Base-by-base conservation (phyloP, 805 yeast species). In the Candida michaelii region DNA sequence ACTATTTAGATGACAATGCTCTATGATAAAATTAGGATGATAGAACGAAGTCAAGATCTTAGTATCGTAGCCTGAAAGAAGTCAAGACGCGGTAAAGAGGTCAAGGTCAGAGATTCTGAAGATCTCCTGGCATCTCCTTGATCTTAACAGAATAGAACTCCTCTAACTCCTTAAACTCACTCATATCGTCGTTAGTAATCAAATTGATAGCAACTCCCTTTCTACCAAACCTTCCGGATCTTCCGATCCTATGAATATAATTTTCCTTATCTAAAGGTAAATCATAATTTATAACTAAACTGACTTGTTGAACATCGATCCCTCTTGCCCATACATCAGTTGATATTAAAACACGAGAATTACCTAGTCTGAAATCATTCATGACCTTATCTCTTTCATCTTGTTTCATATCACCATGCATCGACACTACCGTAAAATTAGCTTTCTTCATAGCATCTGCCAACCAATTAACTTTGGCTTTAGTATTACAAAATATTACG, bases 261-360 rank as follows among this genome's bases (percentile, higher is more conserved):
- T 91, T 91, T 69, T 91, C 98, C 63, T 84, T 82, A 77, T 93
- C 89, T 51, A 79, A 66, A 43, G 99, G 98, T 65, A 91, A 73
- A 68, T 91, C 99, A 71, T 87, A 91, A 77, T 91, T 91, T 60
- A 91, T 88, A 47, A 91, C 99, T 53, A 91, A 71, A 10, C 97
- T 90, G 37, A 91, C 97, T 64, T 91, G 98, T 74, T 91, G 99
- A 47, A 91, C 98, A 69, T 91, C 99, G 53, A 91, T 93, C 62
- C 99, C 99, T 70, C 99, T 80, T 39, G 99, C 99, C 84, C 91
- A 86, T 58, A 93, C 85, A 69, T 93, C 99, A 31, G 99, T 93
- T 53, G 97, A 85, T 62, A 93, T 93, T 63, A 93, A 74, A 39
- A 93, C 91, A 63, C 99, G 80, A 42, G 97, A 87, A 53, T 85